phyloP scores from a whole-genome alignment of 345 rosid species.

The Acer campestre region DNA sequence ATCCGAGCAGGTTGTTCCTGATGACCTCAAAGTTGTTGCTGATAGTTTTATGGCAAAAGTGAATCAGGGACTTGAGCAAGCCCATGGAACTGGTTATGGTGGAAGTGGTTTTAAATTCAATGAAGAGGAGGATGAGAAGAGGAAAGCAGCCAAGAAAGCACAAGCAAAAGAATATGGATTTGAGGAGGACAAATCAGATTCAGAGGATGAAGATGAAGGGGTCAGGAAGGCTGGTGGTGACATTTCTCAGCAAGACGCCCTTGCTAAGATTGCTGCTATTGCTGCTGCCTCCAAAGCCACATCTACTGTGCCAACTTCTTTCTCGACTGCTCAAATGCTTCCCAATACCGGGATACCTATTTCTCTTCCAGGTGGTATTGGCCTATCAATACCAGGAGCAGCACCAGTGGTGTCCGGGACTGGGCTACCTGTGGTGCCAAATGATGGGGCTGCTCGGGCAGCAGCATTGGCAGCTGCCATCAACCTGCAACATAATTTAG shows the following conservation, averaged over 20 bases:
- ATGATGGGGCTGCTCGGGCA: slow-evolving; percentile 81
- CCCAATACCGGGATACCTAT: slow-evolving; percentile 48
- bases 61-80: slow-evolving; percentile 92
- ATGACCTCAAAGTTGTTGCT: slow-evolving; percentile 83
- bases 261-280: slow-evolving; percentile 69
- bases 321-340: slow-evolving; percentile 42
- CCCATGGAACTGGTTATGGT: slow-evolving; percentile 96
- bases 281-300: slow-evolving; percentile 66
- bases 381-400: slow-evolving; percentile 40
- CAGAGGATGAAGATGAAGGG: slow-evolving; percentile 93
- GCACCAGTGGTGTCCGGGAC: slow-evolving; percentile 38
- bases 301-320: slow-evolving; percentile 36
- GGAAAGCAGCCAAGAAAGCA: slow-evolving; percentile 93
- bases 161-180: slow-evolving; percentile 96
- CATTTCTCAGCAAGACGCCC: slow-evolving; percentile 73
- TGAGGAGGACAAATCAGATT: slow-evolving; percentile 95
- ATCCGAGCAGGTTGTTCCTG: slow-evolving; percentile 94
- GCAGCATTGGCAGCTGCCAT: slow-evolving; percentile 93
- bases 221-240: slow-evolving; percentile 89
- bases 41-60: slow-evolving; percentile 92
- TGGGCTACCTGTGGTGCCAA: slow-evolving; percentile 45
- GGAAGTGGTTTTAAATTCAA: slow-evolving; percentile 98
- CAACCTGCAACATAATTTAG: slow-evolving; percentile 82
- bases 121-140: slow-evolving; percentile 96
- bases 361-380: slow-evolving; percentile 42